Evolutionary conservation across 768 basidiomycete genomes (phyloP).

Genomic region (Tylopilus vinaceipallidus): DNA sequence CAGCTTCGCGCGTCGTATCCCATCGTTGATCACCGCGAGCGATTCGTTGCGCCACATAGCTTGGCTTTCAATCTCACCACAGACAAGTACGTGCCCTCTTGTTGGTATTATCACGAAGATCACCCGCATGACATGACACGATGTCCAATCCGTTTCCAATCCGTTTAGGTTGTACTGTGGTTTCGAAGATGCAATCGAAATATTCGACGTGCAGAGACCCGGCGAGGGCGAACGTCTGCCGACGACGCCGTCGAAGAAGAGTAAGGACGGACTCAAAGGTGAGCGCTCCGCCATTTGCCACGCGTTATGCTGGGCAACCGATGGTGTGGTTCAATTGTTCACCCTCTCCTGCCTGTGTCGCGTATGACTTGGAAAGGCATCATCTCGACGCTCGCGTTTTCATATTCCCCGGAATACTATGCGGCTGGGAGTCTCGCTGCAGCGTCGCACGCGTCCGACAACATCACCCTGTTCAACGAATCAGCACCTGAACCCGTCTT

Average conservation of each 20-base stretch:
- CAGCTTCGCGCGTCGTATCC: constrained; percentile 89
- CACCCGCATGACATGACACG: background rate
- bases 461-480: constrained; percentile 69
- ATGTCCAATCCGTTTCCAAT: background rate
- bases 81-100: constrained; percentile 46
- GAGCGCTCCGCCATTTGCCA: background rate
- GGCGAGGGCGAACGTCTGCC: constrained; percentile 70
- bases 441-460: constrained; percentile 41
- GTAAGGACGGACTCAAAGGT: constrained; percentile 88
- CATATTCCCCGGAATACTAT: constrained; percentile 60
- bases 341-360: background rate
- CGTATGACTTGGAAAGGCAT: constrained; percentile 56
- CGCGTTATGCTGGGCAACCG: background rate
- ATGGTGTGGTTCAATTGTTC: background rate
- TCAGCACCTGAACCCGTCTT: constrained; percentile 52
- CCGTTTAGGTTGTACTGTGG: constrained; percentile 82
- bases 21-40: constrained; percentile 92
- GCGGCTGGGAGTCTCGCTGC: constrained; percentile 77
- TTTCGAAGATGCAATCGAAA: constrained; percentile 80
- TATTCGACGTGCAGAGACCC: constrained; percentile 74
- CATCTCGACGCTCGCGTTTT: constrained; percentile 81
- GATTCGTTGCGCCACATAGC: constrained; percentile 83
- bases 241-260: constrained; percentile 73
- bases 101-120: background rate
- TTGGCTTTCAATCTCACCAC: constrained; percentile 73